Evolutionary conservation across 495 filamentous ascomycete genomes (phyloP).

Genomic region (Bathelium albidoporum): DNA sequence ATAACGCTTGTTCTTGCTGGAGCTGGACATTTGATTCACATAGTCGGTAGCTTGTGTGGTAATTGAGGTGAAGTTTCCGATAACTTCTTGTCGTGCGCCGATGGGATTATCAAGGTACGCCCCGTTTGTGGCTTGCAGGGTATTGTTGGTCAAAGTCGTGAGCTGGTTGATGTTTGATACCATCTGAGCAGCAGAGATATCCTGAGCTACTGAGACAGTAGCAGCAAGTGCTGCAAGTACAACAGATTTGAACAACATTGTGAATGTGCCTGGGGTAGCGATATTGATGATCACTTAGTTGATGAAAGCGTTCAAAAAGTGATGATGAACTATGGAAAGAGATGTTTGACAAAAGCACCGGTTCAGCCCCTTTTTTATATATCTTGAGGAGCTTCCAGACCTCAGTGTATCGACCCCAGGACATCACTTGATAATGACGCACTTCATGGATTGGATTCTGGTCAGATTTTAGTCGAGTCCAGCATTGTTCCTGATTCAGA

Average conservation of each 20-base stretch:
- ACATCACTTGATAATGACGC: background rate
- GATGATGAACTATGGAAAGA: background rate
- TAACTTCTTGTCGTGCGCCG: background rate
- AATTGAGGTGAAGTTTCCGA: background rate
- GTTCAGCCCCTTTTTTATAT: background rate
- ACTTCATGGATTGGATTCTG: background rate
- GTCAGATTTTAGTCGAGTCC: too few relatives aligned
- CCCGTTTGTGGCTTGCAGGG: background rate
- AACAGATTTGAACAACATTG: background rate
- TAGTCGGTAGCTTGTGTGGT: background rate
- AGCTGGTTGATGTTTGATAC: background rate
- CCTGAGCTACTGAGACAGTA: background rate
- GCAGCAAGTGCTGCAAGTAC: background rate
- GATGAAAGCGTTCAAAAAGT: background rate
- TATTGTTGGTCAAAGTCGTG: background rate
- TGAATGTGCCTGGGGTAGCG: background rate
- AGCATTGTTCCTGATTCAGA: background rate
- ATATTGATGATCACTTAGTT: background rate
- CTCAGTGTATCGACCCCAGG: background rate
- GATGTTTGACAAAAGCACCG: background rate
- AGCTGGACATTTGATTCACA: background rate
- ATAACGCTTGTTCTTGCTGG: background rate
- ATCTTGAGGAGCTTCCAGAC: background rate
- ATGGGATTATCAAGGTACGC: background rate
- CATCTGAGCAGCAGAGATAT: background rate